Evolutionary conservation across 2,329 filamentous ascomycete species (phyloP).

Genomic region (Verticillium nubilum): DNA sequence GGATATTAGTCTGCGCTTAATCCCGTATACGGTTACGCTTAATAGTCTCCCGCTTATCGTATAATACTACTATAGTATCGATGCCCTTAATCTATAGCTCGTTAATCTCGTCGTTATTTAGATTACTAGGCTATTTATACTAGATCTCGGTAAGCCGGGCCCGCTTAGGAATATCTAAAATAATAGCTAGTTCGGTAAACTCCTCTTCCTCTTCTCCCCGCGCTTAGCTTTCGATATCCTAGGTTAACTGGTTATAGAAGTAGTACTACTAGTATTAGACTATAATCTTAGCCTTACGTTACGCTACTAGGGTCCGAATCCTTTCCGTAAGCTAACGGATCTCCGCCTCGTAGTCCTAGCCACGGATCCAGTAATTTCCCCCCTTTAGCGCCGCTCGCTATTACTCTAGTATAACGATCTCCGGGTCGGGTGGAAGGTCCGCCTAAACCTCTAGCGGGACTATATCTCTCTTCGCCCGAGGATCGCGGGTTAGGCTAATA

Average conservation of each 20-base stretch:
- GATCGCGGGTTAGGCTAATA: slow-evolving; percentile 21
- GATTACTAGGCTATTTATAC: slow-evolving; percentile 9
- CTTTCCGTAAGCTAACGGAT: slow-evolving; percentile 16
- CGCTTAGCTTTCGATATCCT: slow-evolving; percentile 20
- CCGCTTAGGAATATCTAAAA: slow-evolving; percentile 13
- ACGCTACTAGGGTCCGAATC: slow-evolving; percentile 15
- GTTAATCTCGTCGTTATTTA: slow-evolving; percentile 9
- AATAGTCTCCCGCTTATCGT: slow-evolving; percentile 14
- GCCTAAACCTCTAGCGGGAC: slow-evolving; percentile 22
- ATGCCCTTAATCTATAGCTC: slow-evolving; percentile 10
- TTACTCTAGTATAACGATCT: slow-evolving; percentile 18
- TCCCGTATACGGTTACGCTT: slow-evolving; percentile 5
- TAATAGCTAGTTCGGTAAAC: slow-evolving; percentile 12
- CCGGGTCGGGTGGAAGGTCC: slow-evolving; percentile 16
- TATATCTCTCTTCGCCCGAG: slow-evolving; percentile 19
- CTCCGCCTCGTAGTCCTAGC: slow-evolving; percentile 14
- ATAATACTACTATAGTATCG: slow-evolving; percentile 15
- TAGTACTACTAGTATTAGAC: slow-evolving; percentile 18
- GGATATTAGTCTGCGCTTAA: neutral
- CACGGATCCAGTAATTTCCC: slow-evolving; percentile 18
- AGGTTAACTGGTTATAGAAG: slow-evolving; percentile 19
- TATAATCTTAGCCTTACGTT: slow-evolving; percentile 8
- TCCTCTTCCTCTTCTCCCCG: slow-evolving; percentile 15
- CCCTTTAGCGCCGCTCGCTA: slow-evolving; percentile 16
- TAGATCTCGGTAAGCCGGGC: slow-evolving; percentile 13